phyloP scores from a whole-genome alignment of 805 yeast genomes.

The Hanseniaspora osmophila region DNA sequence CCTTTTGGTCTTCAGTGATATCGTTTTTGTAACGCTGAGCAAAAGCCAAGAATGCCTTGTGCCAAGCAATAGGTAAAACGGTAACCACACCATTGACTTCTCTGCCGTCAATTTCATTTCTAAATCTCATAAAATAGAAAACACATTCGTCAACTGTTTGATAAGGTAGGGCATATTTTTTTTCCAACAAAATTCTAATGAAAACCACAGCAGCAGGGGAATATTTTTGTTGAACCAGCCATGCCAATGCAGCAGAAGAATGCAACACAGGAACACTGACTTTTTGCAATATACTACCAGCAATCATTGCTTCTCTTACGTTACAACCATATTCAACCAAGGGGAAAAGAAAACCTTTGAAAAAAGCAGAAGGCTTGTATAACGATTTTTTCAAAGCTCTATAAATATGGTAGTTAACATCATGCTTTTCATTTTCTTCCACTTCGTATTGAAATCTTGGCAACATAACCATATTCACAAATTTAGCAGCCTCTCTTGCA shows the following conservation, averaged over 20 bases:
- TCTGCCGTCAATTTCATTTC: conserved; percentile 38
- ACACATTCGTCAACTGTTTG: conserved; percentile 91
- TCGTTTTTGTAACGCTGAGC: conserved; percentile 95
- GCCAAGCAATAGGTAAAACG: conserved; percentile 88
- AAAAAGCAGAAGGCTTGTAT: conserved; percentile 94
- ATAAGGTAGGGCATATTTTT: conserved; percentile 91
- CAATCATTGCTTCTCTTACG: conserved; percentile 86
- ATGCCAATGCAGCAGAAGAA: conserved; percentile 88
- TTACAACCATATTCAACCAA: conserved; percentile 71
- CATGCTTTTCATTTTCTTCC: conserved; percentile 61
- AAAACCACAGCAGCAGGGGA: conserved; percentile 82
- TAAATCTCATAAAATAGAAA: conserved; percentile 83
- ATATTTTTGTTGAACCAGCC: conserved; percentile 69
- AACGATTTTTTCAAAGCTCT: conserved; percentile 83
- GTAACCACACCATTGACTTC: conserved; percentile 28
- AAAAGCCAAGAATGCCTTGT: conserved; percentile 84
- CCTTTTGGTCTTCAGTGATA: conserved; percentile 97
- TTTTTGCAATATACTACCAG: conserved; percentile 78
- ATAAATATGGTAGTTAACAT: conserved; percentile 82
- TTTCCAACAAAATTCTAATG: conserved; percentile 78
- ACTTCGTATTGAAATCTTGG: conserved; percentile 61
- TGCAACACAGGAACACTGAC: conserved; percentile 89
- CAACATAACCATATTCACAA: conserved; percentile 50
- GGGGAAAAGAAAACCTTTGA: conserved; percentile 90
- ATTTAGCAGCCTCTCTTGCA: conserved; percentile 79